Evolutionary conservation across 2,329 filamentous ascomycete genomes (phyloP).

Genomic region (Cladophialophora exuberans): DNA sequence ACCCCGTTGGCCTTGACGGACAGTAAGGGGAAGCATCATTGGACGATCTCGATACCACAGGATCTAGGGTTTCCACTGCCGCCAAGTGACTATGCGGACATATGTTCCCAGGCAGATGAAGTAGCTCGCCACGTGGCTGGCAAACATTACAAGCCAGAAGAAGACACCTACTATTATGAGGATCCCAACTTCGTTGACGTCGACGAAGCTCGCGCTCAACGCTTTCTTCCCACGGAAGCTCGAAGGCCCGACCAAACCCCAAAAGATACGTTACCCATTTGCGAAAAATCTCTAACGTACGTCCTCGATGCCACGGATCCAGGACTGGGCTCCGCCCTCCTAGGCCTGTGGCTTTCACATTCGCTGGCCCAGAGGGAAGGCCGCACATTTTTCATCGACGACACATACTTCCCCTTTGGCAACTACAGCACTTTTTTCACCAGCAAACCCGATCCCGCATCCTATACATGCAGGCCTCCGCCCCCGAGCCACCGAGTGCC

Average conservation of each 20-base stretch:
- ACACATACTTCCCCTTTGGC: conserved; percentile 82
- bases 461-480: conserved; percentile 70
- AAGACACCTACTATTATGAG: conserved; percentile 60
- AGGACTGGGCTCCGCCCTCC: conserved; percentile 74
- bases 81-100: conserved; percentile 67
- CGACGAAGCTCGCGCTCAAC: conserved; percentile 67
- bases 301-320: conserved; percentile 74
- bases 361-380: conserved; percentile 75
- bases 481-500: conserved; percentile 76
- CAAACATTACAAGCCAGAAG: conserved; percentile 54
- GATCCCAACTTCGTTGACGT: conserved; percentile 77
- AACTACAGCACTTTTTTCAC: conserved; percentile 73
- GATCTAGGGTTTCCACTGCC: conserved; percentile 68
- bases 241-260: conserved; percentile 19
- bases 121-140: conserved; percentile 63
- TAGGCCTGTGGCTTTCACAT: conserved; percentile 83
- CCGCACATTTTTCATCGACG: conserved; percentile 81
- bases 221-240: conserved; percentile 56
- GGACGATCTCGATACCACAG: conserved; percentile 80
- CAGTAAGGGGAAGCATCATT: conserved; percentile 65
- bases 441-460: conserved; percentile 52
- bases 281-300: conserved; percentile 74
- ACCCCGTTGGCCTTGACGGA: conserved; percentile 73
- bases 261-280: conserved; percentile 52
- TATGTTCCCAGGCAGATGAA: conserved; percentile 69